Evolutionary conservation across 1,284 basidiomycete genomes (phyloP), one percentile per base, ranked within the genome.

Genomic region (Moniliophthora roreri): DNA sequence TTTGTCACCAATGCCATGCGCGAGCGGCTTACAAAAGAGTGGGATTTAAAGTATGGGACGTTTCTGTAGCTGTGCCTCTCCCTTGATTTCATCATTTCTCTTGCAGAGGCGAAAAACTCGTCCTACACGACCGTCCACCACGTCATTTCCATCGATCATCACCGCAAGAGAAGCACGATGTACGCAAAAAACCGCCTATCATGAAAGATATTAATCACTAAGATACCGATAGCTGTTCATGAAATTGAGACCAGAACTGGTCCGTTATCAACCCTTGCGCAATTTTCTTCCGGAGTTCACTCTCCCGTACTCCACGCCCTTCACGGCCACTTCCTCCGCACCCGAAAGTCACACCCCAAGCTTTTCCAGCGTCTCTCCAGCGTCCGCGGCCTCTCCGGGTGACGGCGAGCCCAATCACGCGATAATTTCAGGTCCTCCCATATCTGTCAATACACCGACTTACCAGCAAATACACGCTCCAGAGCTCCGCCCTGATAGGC

Each of bases 1-100:
- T 98, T 98, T 67, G 97, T 99, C 6, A 98, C 97, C 0, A 71
- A 81, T 40, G 94, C 94, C 1, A 94, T 99, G 89, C 82, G 77
- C 50, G 78, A 87, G 39, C 77, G 79, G 59, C 76, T 99, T 24
- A 74, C 80, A 2, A 70, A 80, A 36, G 78, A 90, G 56, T 98
- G 95, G 92, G 69, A 82, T 46, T 73, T 98, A 10, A 70, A 84
- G 91, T n/a, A n/a, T 93, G 58, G 53, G 89, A 6, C 28, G 11
- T 79, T 45, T 38, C 24, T 23, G 50, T 56, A 18, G 36, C 32
- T 35, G 44, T 35, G 49, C 26, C 20, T 48, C 40, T 20, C 18
- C 36, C 36, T 44, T 24, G 24, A 3, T n/a, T 47, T 59, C n/a
- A 61, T 16, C 24, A 15, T 2, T 24, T 24, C n/a, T 21, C 20